Evolutionary conservation across 495 filamentous ascomycete genomes (phyloP), one percentile per base, ranked within the genome.

Genomic region (Aspergillus conjunctus): DNA sequence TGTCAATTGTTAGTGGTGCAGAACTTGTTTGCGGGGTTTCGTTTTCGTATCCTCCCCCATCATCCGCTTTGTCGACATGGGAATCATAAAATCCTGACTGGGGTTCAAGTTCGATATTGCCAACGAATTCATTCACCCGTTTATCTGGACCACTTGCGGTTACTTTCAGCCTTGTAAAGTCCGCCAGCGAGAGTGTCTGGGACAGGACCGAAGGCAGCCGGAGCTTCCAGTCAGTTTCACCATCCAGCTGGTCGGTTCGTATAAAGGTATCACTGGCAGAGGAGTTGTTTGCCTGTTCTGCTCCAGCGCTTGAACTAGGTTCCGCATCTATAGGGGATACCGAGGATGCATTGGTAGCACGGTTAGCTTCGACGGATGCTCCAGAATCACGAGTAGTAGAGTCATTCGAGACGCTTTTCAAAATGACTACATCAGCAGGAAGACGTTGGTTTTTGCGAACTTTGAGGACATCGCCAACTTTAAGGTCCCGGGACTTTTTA

Each of bases 171-270:
- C 88, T 83, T 6, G 85, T 82, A 62, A 95, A 86, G 57, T 92
- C 88, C 18, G 78, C 79, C 3, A 86, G 71, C 5, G 87, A 68
- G 7, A 98, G 78, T 39, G 73, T 77, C 65, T 99, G 95, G 0
- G 92, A 92, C 12, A 97, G 70, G 0, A 89, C 82, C 8, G 93
- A 92, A 3, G 93, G 91, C 4, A 98, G 71, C 5, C 95, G 87
- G 37, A 99, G 80, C 73, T 99, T 99, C 95, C 95, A 99, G 66
- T 99, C 95, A 8, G 95, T 99, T 74, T 99, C 95, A 58, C 95
- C 95, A 65, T 99, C 95, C 10, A 99, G 82, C 70, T 99, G 95
- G 71, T 99, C 95, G 2, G 95, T 99, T 44, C 93, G 85, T 62
- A 99, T 97, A 63, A 99, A 99, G 1, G 95, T 91, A 68, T 99